Base-by-base conservation (phyloP, 192 early-diverging fungal genomes). In the Coemansia sp. region DNA sequence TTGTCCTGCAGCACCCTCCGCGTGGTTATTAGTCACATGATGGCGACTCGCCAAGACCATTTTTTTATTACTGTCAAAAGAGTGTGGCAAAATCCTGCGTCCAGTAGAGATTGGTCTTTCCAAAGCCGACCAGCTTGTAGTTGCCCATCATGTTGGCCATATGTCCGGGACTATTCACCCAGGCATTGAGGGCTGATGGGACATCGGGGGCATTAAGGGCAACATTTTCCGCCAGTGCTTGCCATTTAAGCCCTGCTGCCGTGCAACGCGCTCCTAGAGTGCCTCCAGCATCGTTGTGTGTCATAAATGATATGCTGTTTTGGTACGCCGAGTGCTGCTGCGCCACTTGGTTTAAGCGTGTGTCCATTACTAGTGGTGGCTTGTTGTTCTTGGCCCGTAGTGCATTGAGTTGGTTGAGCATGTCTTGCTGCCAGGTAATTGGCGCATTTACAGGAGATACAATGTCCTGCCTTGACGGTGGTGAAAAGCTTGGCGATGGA, bases 81-180 rank as follows among this genome's bases (percentile, higher is more conserved):
- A 66, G 53, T 48, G 53, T 6, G 13, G 79, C 79, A 73, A 76
- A 81, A 54, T 81, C 67, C 67, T 81, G 79, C 0, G 79, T 81
- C 73, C 73, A 75, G 61, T 76, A 81, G 2, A 45, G 50, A 48
- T 73, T 48, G 13, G 40, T 70, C 36, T 65, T 53, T 27, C 70
- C 79, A 81, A 81, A 76, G 21, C 79, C 79, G 13, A 72, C 69
- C 3, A 57, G 6, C 40, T 72, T 72, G 62, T 73, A 81, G 66
- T 81, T 42, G 45, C 79, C 79, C 24, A 81, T 27, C 63, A 81
- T 81, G 40, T 81, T 81, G 2, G 37, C 50, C 21, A 64, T 67
- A 46, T 81, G 79, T 5, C 74, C 79, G 9, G 65, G 70, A 40
- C 70, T 72, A 9, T 69, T 56, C 3, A 35, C 37, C 73, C 73